Base-by-base conservation (phyloP, 176 grass and related monocot genomes). In the Hyparrhenia diplandra region DNA sequence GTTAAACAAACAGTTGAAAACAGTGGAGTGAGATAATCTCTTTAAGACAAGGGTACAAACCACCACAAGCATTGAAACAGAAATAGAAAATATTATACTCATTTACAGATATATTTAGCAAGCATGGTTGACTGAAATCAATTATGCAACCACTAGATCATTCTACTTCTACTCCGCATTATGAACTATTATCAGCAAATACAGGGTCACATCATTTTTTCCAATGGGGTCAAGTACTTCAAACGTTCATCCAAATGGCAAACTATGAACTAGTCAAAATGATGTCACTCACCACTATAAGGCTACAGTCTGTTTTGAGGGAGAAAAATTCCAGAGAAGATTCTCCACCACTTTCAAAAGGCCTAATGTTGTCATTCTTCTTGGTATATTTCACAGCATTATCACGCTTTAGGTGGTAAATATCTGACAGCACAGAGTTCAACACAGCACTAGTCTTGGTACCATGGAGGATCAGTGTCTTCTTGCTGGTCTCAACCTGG, bases 321-420 rank as follows among this genome's bases (percentile, higher is more conserved):
- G 96, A 95, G 86, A 91, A 95, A 73, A 95, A 99, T 80, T 95
- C 92, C 23, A 99, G 74, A 81, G 96, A 99, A 60, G 86, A 87
- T 73, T 95, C 92, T 5, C 96, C 92, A 3, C 90, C 96, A 49
- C 86, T 95, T 80, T 98, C 96, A 76, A 99, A 99, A 25, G 92
- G 92, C 80, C 86, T 91, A 67, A 99, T 90, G n/a, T 82, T 99
- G 28, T 87, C 92, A 31, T 95, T 99, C 84, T 91, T 95, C 85
- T 93, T 99, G 25, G 96, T 84, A 73, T 86, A 95, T 75, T 95
- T 95, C 7, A 98, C 85, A 10, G 92, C 88, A 85, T 84, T 92
- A 27, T 87, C 95, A 84, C 95, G 86, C 60, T 93, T 98, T 58
- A 95, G 84, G 76, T 95, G 96, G 72, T 89, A 89, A 51, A 95